phyloP scores from a whole-genome alignment of 2,329 filamentous ascomycete genomes.

The Monosporascus sp. region DNA sequence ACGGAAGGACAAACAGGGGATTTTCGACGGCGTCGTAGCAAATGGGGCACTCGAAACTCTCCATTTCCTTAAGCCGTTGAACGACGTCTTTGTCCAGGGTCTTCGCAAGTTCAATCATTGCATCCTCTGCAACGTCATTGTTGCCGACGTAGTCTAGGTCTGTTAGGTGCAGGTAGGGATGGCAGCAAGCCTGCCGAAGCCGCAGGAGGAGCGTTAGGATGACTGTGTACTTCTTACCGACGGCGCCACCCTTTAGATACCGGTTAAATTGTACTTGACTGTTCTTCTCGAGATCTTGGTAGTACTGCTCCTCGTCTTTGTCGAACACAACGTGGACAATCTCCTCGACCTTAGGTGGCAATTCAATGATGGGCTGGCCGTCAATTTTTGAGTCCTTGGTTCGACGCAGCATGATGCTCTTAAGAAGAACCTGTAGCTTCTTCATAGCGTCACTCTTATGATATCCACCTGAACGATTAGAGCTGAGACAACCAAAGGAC shows the following conservation, averaged over 20 bases:
- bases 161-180: constrained; percentile 62
- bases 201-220: constrained; percentile 74
- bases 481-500: constrained; percentile 33
- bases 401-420: constrained; percentile 75
- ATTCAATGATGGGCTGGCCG: constrained; percentile 66
- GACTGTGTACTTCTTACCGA: constrained; percentile 70
- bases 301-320: constrained; percentile 60
- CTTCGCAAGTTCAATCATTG: constrained; percentile 42
- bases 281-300: constrained; percentile 49
- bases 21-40: constrained; percentile 74
- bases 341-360: constrained; percentile 61
- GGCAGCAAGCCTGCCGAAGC: constrained; percentile 75
- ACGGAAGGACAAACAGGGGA: constrained; percentile 73
- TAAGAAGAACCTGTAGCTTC: constrained; percentile 68
- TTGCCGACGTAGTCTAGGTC: constrained; percentile 33
- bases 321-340: constrained; percentile 60
- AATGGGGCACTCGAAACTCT: constrained; percentile 73
- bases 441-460: constrained; percentile 62
- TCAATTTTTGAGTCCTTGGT: constrained; percentile 77
- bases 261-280: constrained; percentile 13
- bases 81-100: constrained; percentile 56
- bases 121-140: constrained; percentile 42
- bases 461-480: constrained; percentile 27
- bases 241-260: constrained; percentile 16
- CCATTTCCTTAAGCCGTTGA: constrained; percentile 52